Conservation (phyloP, 352 stramenopile genomes). For the Globisporangium cylindrosporum region DNA sequence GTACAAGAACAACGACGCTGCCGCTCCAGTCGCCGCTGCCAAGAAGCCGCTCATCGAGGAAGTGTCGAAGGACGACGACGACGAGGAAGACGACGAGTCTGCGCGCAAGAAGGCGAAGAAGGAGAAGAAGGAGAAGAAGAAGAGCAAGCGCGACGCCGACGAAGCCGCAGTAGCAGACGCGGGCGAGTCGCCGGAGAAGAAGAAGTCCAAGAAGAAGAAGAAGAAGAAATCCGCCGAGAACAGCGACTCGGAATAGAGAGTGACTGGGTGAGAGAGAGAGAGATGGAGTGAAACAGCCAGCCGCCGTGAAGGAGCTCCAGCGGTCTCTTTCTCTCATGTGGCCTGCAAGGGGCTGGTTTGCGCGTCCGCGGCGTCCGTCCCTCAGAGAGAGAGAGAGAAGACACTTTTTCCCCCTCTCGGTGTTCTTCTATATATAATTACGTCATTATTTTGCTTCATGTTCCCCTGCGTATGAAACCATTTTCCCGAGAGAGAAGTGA, state of each 20-base stretch:
- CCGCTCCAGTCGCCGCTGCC: slow-evolving; percentile 10
- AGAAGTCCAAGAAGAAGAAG: slow-evolving; percentile 89
- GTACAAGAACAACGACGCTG: slow-evolving; percentile 52
- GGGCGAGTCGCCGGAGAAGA: slow-evolving; percentile 79
- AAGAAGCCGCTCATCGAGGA: slow-evolving; percentile 68
- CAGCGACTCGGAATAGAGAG: slow-evolving; percentile 67
- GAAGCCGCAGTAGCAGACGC: slow-evolving; percentile 37
- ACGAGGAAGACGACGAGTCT: slow-evolving; percentile 42
- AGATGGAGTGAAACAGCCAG: no score
- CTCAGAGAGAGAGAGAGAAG: background rate
- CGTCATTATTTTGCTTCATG: slow-evolving; percentile 20
- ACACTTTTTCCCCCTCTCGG: background rate
- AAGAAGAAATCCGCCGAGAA: slow-evolving; percentile 75
- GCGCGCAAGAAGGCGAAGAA: slow-evolving; percentile 62
- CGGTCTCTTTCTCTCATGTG: background rate
- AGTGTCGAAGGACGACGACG: slow-evolving; percentile 35
- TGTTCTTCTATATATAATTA: slow-evolving; percentile 17
- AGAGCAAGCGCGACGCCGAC: slow-evolving; percentile 75
- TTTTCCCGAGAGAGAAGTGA: background rate
- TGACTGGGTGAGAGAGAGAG: background rate
- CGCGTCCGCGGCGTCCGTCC: background rate
- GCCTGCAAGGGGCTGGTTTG: background rate
- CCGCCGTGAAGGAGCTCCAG: background rate
- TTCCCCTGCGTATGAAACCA: background rate
- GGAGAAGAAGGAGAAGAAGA: slow-evolving; percentile 71